phyloP scores from a whole-genome alignment of 2,329 filamentous ascomycete genomes.

The Parastagonospora nodorum region DNA sequence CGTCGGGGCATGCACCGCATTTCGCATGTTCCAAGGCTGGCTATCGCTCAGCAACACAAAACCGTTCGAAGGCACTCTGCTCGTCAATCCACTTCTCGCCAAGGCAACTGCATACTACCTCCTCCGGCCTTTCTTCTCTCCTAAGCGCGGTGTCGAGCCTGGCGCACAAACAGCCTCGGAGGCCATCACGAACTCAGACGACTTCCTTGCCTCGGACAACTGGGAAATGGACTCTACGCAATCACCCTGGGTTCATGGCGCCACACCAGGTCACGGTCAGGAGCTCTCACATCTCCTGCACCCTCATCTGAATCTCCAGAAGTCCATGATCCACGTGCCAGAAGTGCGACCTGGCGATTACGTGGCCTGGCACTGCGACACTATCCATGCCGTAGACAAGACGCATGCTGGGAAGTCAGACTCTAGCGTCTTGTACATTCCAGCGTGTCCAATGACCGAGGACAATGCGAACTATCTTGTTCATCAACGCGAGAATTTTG shows the following conservation, averaged over 20 bases:
- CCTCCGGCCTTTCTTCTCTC: constrained; percentile 80
- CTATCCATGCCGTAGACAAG: constrained; percentile 82
- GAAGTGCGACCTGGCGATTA: constrained; percentile 73
- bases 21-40: constrained; percentile 92
- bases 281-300: constrained; percentile 69
- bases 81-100: constrained; percentile 78
- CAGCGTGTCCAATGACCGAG: constrained; percentile 79
- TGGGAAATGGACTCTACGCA: constrained; percentile 63
- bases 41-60: constrained; percentile 75
- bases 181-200: constrained; percentile 35
- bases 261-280: constrained; percentile 69
- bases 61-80: constrained; percentile 77
- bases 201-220: constrained; percentile 60
- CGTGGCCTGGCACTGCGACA: constrained; percentile 79
- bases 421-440: constrained; percentile 87
- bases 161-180: constrained; percentile 40
- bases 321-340: constrained; percentile 75
- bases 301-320: constrained; percentile 69
- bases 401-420: constrained; percentile 73
- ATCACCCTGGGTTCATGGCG: constrained; percentile 70
- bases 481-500: constrained; percentile 73
- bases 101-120: constrained; percentile 80
- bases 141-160: constrained; percentile 48
- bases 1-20: constrained; percentile 80
- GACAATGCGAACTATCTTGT: constrained; percentile 73